phyloP scores from a whole-genome alignment of 495 filamentous ascomycete species.

The Polyplosphaeria fusca region DNA sequence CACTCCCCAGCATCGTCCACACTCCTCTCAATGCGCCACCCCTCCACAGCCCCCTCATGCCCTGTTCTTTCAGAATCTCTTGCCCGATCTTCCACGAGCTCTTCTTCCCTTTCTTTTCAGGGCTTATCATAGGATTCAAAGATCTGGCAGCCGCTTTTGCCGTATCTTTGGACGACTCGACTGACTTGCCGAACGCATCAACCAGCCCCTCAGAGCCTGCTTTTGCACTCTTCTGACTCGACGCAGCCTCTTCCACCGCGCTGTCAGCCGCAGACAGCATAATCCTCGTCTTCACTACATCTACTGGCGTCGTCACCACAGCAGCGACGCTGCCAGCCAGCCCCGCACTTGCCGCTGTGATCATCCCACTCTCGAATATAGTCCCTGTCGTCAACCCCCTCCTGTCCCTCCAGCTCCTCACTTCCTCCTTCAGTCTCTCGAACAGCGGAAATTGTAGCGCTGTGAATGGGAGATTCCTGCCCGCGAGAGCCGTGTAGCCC shows the following conservation, averaged over 20 bases:
- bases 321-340: constrained; percentile 67
- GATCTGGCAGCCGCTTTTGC: constrained; percentile 3
- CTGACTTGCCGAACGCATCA: constrained; percentile 37
- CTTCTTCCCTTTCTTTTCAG: constrained; percentile 40
- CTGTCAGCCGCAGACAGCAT: constrained; percentile 54
- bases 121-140: constrained; percentile 20
- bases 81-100: constrained; percentile 56
- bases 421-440: constrained; percentile 56
- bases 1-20: constrained; percentile 78
- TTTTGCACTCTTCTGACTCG: constrained; percentile 11
- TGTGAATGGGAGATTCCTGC: constrained; percentile 80
- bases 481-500: constrained; percentile 75
- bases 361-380: constrained; percentile 59
- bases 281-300: constrained; percentile 80
- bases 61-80: constrained; percentile 60
- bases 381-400: constrained; percentile 33
- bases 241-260: constrained; percentile 36
- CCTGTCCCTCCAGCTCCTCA: constrained; percentile 44
- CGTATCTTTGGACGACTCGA: constrained; percentile 33
- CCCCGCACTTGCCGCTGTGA: constrained; percentile 69
- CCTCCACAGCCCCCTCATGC: constrained; percentile 68
- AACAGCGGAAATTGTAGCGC: constrained; percentile 87
- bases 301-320: constrained; percentile 72
- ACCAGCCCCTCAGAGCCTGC: constrained; percentile 28
- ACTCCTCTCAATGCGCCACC: constrained; percentile 71